Conservation (phyloP, 139 green algal species). For the Choricystis sp. region DNA sequence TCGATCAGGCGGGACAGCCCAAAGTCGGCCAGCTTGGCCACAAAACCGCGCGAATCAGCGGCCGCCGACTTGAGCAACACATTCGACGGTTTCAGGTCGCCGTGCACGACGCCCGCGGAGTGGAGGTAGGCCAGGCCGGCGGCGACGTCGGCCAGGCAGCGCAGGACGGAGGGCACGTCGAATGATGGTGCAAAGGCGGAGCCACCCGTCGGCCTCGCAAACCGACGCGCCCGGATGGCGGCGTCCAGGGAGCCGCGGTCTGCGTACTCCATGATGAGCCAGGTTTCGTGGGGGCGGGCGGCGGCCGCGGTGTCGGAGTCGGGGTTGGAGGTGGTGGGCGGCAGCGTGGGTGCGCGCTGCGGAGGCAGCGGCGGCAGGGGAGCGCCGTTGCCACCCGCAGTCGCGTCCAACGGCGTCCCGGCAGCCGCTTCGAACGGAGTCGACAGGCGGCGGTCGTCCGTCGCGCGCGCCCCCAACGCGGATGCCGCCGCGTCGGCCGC, state of each 20-base stretch:
- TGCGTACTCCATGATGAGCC: slow-evolving; percentile 11
- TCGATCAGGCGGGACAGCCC: slow-evolving; percentile 13
- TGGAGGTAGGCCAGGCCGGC: slow-evolving; percentile 41
- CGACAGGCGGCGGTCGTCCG: no score
- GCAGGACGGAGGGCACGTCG: no score
- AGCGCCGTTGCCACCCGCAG: no score
- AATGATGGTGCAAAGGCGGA: no score
- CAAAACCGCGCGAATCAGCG: slow-evolving; percentile 24
- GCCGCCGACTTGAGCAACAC: slow-evolving; percentile 41
- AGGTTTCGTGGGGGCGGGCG: slow-evolving; percentile 11
- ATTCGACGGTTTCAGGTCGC: slow-evolving; percentile 56
- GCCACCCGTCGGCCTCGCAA: background rate
- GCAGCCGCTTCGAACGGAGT: no score
- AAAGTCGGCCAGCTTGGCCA: slow-evolving; percentile 38
- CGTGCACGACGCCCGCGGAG: slow-evolving; percentile 51
- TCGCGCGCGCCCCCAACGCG: no score
- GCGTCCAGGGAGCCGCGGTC: slow-evolving; percentile 7
- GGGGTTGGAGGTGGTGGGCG: no score
- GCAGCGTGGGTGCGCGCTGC: no score
- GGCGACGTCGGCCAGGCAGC: slow-evolving; percentile 17
- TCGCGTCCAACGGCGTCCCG: no score
- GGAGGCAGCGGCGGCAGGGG: no score
- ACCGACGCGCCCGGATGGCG: slow-evolving; percentile 1
- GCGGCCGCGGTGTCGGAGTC: no score
- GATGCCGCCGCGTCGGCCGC: no score